These are phyloP conservation scores for Myxozyma udenii DNA, from an alignment of 805 yeast species.

Conservation along the genomic window DNA sequence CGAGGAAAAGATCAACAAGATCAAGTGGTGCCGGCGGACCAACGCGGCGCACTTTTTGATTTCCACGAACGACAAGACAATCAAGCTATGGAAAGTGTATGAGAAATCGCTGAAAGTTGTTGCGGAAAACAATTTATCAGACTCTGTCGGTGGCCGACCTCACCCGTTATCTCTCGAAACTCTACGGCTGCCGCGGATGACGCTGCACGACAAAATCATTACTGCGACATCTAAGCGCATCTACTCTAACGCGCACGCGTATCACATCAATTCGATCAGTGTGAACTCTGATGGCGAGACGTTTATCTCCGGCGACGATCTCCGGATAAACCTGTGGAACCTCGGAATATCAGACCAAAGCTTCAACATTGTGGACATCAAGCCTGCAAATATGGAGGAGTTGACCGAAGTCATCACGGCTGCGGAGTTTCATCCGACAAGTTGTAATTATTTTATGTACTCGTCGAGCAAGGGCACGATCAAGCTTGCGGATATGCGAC, in stretches of 20 bases:
- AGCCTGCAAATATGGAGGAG: slow-evolving; percentile 98
- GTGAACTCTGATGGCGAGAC: slow-evolving; percentile 96
- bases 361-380: slow-evolving; percentile 95
- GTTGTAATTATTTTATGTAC: slow-evolving; percentile 92
- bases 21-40: slow-evolving; percentile 88
- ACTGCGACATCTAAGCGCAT: slow-evolving; percentile 91
- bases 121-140: slow-evolving; percentile 79
- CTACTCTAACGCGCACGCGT: slow-evolving; percentile 95
- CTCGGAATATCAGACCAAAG: slow-evolving; percentile 89
- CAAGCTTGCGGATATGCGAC: slow-evolving; percentile 94
- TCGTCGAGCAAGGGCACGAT: slow-evolving; percentile 94
- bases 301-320: slow-evolving; percentile 85
- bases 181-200: slow-evolving; percentile 78
- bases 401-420: slow-evolving; percentile 95
- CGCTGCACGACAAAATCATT: slow-evolving; percentile 91
- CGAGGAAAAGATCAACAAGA: slow-evolving; percentile 96
- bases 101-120: slow-evolving; percentile 91
- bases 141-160: slow-evolving; percentile 36
- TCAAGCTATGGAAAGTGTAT: slow-evolving; percentile 93
- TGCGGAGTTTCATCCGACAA: slow-evolving; percentile 91
- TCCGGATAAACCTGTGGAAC: slow-evolving; percentile 94
- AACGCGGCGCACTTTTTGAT: slow-evolving; percentile 87
- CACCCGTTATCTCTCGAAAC: slow-evolving; percentile 34
- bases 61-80: slow-evolving; percentile 92
- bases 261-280: slow-evolving; percentile 93